A percentile compares a stretch with the other conserved stretches of the same genome.
phyloP scores from a whole-genome alignment of 441 rosid genomes.

The Cnidoscolus chayamansa region DNA sequence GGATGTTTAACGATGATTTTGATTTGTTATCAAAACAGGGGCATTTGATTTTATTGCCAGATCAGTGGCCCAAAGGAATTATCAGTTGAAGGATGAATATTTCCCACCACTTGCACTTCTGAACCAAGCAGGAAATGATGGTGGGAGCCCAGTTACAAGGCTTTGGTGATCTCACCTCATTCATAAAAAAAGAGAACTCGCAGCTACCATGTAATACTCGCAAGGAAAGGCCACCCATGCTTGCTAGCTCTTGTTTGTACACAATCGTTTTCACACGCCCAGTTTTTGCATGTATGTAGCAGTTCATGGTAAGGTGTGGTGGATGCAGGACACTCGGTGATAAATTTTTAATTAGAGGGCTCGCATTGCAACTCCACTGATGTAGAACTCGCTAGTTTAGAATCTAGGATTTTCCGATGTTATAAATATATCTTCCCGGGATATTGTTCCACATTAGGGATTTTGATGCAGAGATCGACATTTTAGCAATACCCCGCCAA shows the following conservation, averaged over 20 bases:
- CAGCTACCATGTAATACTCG: not conserved
- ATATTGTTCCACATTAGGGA: conserved; percentile 21
- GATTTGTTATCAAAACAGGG: conserved; percentile 32
- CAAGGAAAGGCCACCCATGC: conserved; percentile 17
- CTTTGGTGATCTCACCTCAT: conserved; percentile 18
- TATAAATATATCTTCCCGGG: conserved; percentile 20
- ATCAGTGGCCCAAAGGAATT: conserved; percentile 25
- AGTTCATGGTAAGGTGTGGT: conserved; percentile 5
- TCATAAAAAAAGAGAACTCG: not conserved
- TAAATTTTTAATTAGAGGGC: conserved; percentile 21
- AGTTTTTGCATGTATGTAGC: conserved; percentile 17
- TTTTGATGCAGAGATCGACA: too few relatives aligned
- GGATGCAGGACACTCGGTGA: conserved; percentile 19
- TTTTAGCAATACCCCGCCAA: conserved; percentile 23
- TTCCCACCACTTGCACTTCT: conserved; percentile 26
- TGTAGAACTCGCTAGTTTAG: conserved; percentile 30
- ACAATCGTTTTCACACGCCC: conserved; percentile 26
- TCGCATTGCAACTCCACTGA: conserved; percentile 34
- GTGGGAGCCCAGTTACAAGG: conserved; percentile 18
- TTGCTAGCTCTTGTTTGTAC: conserved; percentile 31
- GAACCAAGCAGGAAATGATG: conserved; percentile 22
- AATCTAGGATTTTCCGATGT: conserved; percentile 28
- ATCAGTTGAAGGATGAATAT: conserved; percentile 31
- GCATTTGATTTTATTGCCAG: conserved; percentile 33
- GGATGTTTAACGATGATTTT: conserved; percentile 28